Percentiles rank a stretch among this genome's conserved stretches.
These are phyloP conservation scores for Aspergillus biplanus DNA, from an alignment of 495 filamentous ascomycete genomes.

Conservation along the genomic window DNA sequence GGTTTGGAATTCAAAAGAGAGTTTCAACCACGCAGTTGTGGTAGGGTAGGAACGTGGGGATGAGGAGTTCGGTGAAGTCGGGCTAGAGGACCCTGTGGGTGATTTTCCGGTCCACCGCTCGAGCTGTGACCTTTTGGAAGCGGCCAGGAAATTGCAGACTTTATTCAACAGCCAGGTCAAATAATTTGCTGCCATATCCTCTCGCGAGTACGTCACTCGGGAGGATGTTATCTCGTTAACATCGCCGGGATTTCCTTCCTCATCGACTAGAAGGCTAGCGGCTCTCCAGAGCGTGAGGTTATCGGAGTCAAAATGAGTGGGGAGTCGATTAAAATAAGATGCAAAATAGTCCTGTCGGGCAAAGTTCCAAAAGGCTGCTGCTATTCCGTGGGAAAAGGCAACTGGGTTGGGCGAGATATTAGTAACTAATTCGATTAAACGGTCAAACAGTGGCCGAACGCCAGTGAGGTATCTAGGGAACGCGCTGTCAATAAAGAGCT, in stretches of 20 bases:
- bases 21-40: conserved; percentile 41
- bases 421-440: conserved; percentile 25
- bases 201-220: conserved; percentile 22
- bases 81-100: conserved; percentile 16
- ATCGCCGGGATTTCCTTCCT: conserved; percentile 27
- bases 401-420: conserved; percentile 3
- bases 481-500: conserved; percentile 2
- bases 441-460: conserved; percentile 35
- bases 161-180: conserved; percentile 43
- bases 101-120: conserved; percentile 39
- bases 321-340: conserved; percentile 40
- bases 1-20: conserved; percentile 43
- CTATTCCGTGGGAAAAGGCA: conserved; percentile 36
- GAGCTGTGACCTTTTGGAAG: conserved; percentile 39
- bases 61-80: conserved; percentile 9
- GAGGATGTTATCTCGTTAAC: neutral
- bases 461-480: conserved; percentile 37
- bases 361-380: conserved; percentile 48
- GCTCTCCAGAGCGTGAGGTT: conserved; percentile 42
- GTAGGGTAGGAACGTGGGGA: conserved; percentile 25
- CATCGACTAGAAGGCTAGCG: conserved; percentile 40
- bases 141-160: conserved; percentile 44
- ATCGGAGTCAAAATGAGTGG: conserved; percentile 37
- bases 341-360: conserved; percentile 44
- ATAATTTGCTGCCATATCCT: conserved; percentile 42